Evolutionary conservation across 2,329 filamentous ascomycete genomes (phyloP).

Genomic region (Apiospora koreana): DNA sequence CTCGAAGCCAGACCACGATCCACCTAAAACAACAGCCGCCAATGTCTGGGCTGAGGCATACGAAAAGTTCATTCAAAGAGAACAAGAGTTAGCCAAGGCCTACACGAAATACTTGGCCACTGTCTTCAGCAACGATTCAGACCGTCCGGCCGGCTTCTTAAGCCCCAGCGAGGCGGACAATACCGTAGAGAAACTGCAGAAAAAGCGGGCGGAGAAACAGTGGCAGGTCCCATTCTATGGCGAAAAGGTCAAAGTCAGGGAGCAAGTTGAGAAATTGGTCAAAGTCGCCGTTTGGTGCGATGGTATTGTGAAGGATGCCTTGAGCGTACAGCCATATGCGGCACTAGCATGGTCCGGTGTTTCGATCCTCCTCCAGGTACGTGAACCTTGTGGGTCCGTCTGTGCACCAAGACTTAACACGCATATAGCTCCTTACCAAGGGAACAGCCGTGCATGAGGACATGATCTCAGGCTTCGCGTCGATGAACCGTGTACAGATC

Average conservation of each 20-base stretch:
- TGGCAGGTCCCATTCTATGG: constrained; percentile 21
- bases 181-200: background rate
- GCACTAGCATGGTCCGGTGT: background rate
- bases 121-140: background rate
- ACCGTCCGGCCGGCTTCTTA: background rate
- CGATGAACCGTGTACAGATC: background rate
- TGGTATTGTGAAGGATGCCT: constrained; percentile 21
- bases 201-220: constrained; percentile 15
- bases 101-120: background rate
- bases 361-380: too few relatives aligned
- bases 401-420: too few relatives aligned
- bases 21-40: too few relatives aligned
- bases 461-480: too few relatives aligned
- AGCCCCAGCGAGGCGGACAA: background rate
- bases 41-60: too few relatives aligned
- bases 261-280: constrained; percentile 23
- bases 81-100: background rate
- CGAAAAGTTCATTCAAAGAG: background rate
- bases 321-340: constrained; percentile 25
- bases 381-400: too few relatives aligned
- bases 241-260: constrained; percentile 21
- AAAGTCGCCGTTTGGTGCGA: constrained; percentile 27
- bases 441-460: too few relatives aligned
- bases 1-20: too few relatives aligned
- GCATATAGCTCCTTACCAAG: too few relatives aligned